Conservation (phyloP, 805 yeast species). For the Wickerhamomyces mucosus region DNA sequence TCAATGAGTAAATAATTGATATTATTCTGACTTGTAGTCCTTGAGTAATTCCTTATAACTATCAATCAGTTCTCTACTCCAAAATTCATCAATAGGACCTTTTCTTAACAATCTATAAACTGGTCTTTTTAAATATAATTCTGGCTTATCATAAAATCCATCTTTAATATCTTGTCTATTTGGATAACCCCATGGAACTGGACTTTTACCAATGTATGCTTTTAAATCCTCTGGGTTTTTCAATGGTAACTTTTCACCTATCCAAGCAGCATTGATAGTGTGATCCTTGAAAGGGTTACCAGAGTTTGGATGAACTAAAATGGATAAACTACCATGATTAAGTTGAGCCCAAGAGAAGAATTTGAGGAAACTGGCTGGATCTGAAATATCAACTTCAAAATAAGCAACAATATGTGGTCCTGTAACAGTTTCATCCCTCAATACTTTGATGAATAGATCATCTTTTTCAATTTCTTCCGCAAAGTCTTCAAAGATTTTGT, state of each 20-base stretch:
- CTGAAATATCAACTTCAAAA: slow-evolving; percentile 42
- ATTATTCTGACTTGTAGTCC: too few relatives aligned
- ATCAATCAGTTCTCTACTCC: slow-evolving; percentile 2
- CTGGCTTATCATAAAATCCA: slow-evolving; percentile 7
- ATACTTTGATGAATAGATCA: slow-evolving; percentile 6
- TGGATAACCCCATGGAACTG: slow-evolving; percentile 8
- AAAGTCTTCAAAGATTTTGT: slow-evolving; percentile 29
- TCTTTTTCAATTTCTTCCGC: slow-evolving; percentile 27
- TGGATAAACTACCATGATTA: slow-evolving; percentile 39
- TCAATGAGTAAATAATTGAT: too few relatives aligned
- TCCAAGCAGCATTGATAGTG: slow-evolving; percentile 42
- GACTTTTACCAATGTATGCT: background rate
- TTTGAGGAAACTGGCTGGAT: slow-evolving; percentile 30
- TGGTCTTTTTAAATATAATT: slow-evolving; percentile 3
- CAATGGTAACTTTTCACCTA: slow-evolving; percentile 31
- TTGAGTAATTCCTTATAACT: too few relatives aligned
- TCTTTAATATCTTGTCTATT: slow-evolving; percentile 6
- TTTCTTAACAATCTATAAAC: slow-evolving; percentile 8
- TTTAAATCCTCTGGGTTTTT: slow-evolving; percentile 5
- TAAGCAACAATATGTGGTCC: slow-evolving; percentile 41
- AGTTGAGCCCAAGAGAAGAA: slow-evolving; percentile 39
- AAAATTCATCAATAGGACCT: slow-evolving; percentile 4
- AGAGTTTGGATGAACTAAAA: slow-evolving; percentile 39
- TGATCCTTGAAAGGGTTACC: slow-evolving; percentile 35
- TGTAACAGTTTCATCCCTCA: slow-evolving; percentile 4